These are phyloP conservation scores for Breynia disticha DNA, from an alignment of 441 rosid species.

Conservation along the genomic window DNA sequence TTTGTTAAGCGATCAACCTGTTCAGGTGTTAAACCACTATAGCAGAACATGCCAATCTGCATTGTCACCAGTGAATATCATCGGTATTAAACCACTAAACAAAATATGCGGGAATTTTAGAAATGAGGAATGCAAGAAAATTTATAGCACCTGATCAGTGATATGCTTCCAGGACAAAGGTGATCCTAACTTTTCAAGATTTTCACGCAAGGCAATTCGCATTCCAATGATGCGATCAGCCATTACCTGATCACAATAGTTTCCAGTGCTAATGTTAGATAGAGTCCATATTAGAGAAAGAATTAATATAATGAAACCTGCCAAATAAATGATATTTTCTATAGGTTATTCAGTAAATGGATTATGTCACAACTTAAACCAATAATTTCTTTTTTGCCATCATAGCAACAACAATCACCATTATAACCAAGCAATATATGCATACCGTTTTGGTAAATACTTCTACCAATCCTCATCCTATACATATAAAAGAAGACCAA, in stretches of 20 bases:
- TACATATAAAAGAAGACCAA: too few species aligned
- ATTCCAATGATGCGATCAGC: constrained; percentile 90
- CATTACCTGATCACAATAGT: constrained; percentile 50
- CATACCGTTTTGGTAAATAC: too few species aligned
- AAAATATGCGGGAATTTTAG: neutral
- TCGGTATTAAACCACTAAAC: constrained; percentile 1
- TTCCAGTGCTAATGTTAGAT: neutral
- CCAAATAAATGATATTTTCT: too few species aligned
- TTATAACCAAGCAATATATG: too few species aligned
- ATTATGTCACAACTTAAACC: too few species aligned
- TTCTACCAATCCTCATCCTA: too few species aligned
- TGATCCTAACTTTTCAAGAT: constrained; percentile 76
- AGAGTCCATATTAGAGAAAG: neutral
- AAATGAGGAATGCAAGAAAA: neutral
- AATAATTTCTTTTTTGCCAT: too few species aligned
- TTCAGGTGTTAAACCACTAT: constrained; percentile 85
- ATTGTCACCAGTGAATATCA: constrained; percentile 5
- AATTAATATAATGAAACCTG: neutral
- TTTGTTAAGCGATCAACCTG: constrained; percentile 75
- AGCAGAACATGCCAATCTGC: constrained; percentile 99
- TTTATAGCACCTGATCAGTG: constrained; percentile 58
- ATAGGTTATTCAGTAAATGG: too few species aligned
- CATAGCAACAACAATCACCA: too few species aligned
- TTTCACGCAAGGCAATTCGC: constrained; percentile 64
- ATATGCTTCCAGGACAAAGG: constrained; percentile 82